A percentile compares a stretch with the other conserved stretches of the same genome.
These are phyloP conservation scores for Colletotrichum eleusines DNA, from an alignment of 2,329 filamentous ascomycete species.

Conservation along the genomic window DNA sequence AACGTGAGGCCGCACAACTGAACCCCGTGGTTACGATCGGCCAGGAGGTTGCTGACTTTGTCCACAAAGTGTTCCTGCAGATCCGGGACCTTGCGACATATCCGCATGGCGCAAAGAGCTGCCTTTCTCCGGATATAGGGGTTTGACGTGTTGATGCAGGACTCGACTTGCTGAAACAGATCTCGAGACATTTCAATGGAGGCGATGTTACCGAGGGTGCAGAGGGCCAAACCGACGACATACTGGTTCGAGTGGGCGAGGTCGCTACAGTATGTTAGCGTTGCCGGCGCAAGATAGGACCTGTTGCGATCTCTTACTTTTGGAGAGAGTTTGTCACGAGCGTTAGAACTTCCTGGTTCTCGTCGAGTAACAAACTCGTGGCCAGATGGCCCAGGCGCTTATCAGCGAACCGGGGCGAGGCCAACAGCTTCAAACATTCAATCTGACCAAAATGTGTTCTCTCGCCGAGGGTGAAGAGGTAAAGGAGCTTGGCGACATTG, in stretches of 20 bases:
- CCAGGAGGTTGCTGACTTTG: slow-evolving; percentile 87
- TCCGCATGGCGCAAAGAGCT: slow-evolving; percentile 98
- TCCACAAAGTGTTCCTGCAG: slow-evolving; percentile 97
- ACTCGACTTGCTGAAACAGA: slow-evolving; percentile 95
- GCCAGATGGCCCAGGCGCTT: slow-evolving; percentile 96
- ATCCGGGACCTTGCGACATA: slow-evolving; percentile 97
- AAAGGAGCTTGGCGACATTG: slow-evolving; percentile 98
- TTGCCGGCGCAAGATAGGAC: neutral
- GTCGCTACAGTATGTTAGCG: slow-evolving; percentile 72
- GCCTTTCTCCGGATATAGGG: slow-evolving; percentile 99
- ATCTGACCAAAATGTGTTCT: slow-evolving; percentile 99
- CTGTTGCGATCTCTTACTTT: slow-evolving; percentile 71
- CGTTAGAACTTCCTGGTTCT: slow-evolving; percentile 98
- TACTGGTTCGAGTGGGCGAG: slow-evolving; percentile 98
- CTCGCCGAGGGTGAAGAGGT: slow-evolving; percentile 97
- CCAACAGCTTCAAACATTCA: slow-evolving; percentile 96
- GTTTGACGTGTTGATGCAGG: slow-evolving; percentile 89
- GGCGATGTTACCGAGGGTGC: slow-evolving; percentile 96
- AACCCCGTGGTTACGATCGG: slow-evolving; percentile 96
- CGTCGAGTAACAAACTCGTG: slow-evolving; percentile 94
- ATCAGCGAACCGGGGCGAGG: slow-evolving; percentile 96
- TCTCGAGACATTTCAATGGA: slow-evolving; percentile 99
- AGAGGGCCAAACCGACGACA: slow-evolving; percentile 94
- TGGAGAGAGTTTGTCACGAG: slow-evolving; percentile 97
- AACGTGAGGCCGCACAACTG: slow-evolving; percentile 92